phyloP scores from a whole-genome alignment of 2,329 filamentous ascomycete genomes.

The Aspergillus hiratsukae region DNA sequence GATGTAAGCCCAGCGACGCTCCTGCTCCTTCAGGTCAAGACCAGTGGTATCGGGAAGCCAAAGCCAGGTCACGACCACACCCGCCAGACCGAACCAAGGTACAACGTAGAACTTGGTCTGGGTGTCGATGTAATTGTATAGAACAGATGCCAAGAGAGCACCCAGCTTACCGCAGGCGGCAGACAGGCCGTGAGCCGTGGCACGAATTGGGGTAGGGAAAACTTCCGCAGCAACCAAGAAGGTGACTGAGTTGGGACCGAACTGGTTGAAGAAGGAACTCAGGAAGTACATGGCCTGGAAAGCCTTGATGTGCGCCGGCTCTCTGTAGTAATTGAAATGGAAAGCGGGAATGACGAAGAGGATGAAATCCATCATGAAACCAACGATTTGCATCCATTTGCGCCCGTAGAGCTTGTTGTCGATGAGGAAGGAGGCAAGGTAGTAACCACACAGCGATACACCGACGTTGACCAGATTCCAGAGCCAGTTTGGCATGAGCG shows the following conservation, averaged over 20 bases:
- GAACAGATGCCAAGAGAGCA: slow-evolving; percentile 76
- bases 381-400: slow-evolving; percentile 93
- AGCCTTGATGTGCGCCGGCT: slow-evolving; percentile 64
- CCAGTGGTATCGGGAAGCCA: slow-evolving; percentile 97
- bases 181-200: slow-evolving; percentile 91
- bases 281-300: slow-evolving; percentile 99
- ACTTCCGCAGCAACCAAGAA: slow-evolving; percentile 95
- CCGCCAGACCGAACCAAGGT: slow-evolving; percentile 88
- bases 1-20: slow-evolving; percentile 87
- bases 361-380: slow-evolving; percentile 89
- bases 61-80: slow-evolving; percentile 74
- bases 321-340: slow-evolving; percentile 78
- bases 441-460: slow-evolving; percentile 83
- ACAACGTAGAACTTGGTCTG: slow-evolving; percentile 86
- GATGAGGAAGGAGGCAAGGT: slow-evolving; percentile 80
- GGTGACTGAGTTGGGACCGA: slow-evolving; percentile 91
- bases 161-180: slow-evolving; percentile 86
- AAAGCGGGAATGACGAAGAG: slow-evolving; percentile 91
- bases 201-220: slow-evolving; percentile 90
- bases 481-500: slow-evolving; percentile 83
- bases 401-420: slow-evolving; percentile 96
- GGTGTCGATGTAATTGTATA: slow-evolving; percentile 91
- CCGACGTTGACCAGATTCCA: slow-evolving; percentile 91
- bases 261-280: slow-evolving; percentile 98
- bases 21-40: slow-evolving; percentile 94